Evolutionary conservation across 2,329 filamentous ascomycete genomes (phyloP).

Genomic region (Phaeoacremonium minimum): DNA sequence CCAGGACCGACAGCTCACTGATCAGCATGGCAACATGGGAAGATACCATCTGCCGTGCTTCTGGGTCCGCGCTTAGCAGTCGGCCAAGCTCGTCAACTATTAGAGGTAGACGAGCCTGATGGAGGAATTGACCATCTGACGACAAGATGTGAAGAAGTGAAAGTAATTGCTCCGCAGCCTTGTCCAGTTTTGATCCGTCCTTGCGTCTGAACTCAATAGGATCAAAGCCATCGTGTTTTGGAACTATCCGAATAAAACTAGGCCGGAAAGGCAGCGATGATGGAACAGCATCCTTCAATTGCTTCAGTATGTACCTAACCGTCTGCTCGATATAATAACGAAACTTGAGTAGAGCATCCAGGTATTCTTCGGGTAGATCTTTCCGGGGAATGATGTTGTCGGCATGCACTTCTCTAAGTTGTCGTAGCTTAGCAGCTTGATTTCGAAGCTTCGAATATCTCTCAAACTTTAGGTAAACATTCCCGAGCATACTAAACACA

Average conservation of each 20-base stretch:
- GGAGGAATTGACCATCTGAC: slow-evolving; percentile 25
- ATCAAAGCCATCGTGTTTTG: slow-evolving; percentile 11
- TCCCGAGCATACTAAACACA: slow-evolving; percentile 27
- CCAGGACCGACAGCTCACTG: slow-evolving; percentile 39
- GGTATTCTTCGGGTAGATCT: slow-evolving; percentile 32
- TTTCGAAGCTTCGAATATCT: slow-evolving; percentile 30
- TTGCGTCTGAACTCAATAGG: slow-evolving; percentile 15
- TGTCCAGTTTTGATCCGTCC: slow-evolving; percentile 12
- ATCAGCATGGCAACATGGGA: slow-evolving; percentile 27
- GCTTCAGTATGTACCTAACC: slow-evolving; percentile 21
- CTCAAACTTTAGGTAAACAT: slow-evolving; percentile 28
- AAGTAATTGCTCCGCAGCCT: slow-evolving; percentile 19
- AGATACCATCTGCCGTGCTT: slow-evolving; percentile 31
- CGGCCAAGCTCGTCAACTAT: slow-evolving; percentile 45
- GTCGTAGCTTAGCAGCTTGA: slow-evolving; percentile 19
- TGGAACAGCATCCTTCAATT: slow-evolving; percentile 16
- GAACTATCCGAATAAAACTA: slow-evolving; percentile 23
- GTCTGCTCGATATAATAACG: slow-evolving; percentile 25
- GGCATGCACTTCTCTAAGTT: slow-evolving; percentile 26
- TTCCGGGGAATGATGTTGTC: slow-evolving; percentile 21
- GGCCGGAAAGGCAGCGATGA: slow-evolving; percentile 36
- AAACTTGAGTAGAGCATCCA: slow-evolving; percentile 33
- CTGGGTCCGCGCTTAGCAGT: slow-evolving; percentile 29
- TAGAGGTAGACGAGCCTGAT: slow-evolving; percentile 24
- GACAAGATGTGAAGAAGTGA: slow-evolving; percentile 32